phyloP scores from a whole-genome alignment of 441 rosid genomes.

The Pelargonium citronellum region DNA sequence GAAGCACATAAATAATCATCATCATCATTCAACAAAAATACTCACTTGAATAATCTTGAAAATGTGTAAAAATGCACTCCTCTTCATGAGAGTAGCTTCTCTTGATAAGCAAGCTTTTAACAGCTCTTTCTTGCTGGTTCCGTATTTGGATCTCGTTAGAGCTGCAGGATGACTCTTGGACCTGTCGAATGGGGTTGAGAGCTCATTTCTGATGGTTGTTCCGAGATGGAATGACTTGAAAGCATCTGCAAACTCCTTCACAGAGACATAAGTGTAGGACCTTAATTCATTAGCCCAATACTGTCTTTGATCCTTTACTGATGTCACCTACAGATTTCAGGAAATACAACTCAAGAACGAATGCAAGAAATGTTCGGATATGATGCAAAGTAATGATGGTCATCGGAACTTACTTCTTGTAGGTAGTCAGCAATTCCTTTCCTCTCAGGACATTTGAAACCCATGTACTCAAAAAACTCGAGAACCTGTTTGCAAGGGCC shows the following conservation, averaged over 20 bases:
- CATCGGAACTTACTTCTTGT: slow-evolving; percentile 44
- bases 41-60: slow-evolving; percentile 68
- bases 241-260: slow-evolving; percentile 58
- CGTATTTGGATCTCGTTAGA: slow-evolving; percentile 49
- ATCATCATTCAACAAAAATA: not conserved
- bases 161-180: slow-evolving; percentile 68
- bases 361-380: not conserved
- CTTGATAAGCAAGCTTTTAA: slow-evolving; percentile 61
- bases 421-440: slow-evolving; percentile 84
- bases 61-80: slow-evolving; percentile 72
- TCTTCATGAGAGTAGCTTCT: slow-evolving; percentile 71
- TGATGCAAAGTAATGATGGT: not conserved
- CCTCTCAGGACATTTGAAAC: slow-evolving; percentile 77
- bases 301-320: slow-evolving; percentile 76
- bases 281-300: slow-evolving; percentile 54
- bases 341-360: not conserved
- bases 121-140: slow-evolving; percentile 51
- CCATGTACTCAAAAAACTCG: slow-evolving; percentile 62
- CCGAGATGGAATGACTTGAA: slow-evolving; percentile 65
- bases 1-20: not conserved
- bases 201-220: slow-evolving; percentile 39
- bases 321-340: slow-evolving; percentile 58
- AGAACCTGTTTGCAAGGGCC: slow-evolving; percentile 75
- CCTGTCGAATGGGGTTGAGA: slow-evolving; percentile 53
- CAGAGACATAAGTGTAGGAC: slow-evolving; percentile 58